Evolutionary conservation across 345 rosid species (phyloP), one percentile per base, ranked within the genome.

Genomic region (Brassica carinata): DNA sequence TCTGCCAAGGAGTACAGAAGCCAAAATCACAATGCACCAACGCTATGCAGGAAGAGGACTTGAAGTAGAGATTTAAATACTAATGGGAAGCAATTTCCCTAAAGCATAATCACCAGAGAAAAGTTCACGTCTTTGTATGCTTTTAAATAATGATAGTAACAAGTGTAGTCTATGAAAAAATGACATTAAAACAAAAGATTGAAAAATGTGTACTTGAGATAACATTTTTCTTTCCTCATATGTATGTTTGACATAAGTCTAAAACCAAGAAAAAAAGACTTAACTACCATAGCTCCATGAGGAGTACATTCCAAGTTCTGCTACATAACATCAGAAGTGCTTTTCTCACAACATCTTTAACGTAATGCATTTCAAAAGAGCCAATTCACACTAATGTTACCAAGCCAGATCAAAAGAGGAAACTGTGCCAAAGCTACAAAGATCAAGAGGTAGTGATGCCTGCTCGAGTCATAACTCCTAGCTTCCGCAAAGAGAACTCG

Each of bases 401-500:
- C 97, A 76, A 96, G 97, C 99, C 98, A 93, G 63, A 78, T 78
- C 86, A 93, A 88, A 74, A 93, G 87, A 5, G 97, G 99, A 83
- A 93, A 85, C 85, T 96, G 98, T 6, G 91, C 94, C 79, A 96
- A 81, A 68, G 94, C 98, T 40, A 96, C 90, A 82, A 92, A 87
- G 73, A 96, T 87, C 84, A 93, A 81, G 86, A 93, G 87, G 77
- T 89, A 96, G 80, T 93, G 96, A 79, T 93, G 98, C 88, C 85
- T 86, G 94, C 95, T 96, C 1, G 97, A 87, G 84, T 93, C 98
- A 19, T 86, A 88, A 72, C 84, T 92, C 85, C 99, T 85, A 85
- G 89, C 93, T 85, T 92, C 99, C 1, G 96, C 90, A n/a, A 87
- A 93, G 40, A 93, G 91, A 51, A 93, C 98, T 82, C 98, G 87